A percentile compares a stretch with the other conserved stretches of the same genome.
phyloP scores from a whole-genome alignment of 768 basidiomycete genomes.

The Lentinula raphanica region DNA sequence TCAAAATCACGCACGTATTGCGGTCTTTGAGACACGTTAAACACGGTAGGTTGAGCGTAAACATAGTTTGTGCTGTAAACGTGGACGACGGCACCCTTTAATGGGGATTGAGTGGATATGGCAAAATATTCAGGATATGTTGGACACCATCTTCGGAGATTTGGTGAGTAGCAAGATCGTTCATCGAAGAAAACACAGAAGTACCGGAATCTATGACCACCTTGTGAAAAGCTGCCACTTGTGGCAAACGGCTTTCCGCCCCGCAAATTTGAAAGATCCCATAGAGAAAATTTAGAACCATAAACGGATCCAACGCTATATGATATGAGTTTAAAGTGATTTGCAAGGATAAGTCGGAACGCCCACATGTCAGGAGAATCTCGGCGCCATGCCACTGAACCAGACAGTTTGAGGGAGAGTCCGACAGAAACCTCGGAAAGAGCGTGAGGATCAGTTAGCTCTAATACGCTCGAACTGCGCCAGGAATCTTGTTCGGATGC shows the following conservation, averaged over 20 bases:
- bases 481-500: constrained; percentile 44
- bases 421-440: constrained; percentile 50
- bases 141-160: constrained; percentile 61
- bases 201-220: constrained; percentile 65
- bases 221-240: constrained; percentile 61
- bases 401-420: constrained; percentile 39
- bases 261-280: constrained; percentile 67
- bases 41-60: constrained; percentile 57
- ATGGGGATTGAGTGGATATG: constrained; percentile 55
- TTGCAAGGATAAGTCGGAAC: background rate
- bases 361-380: constrained; percentile 71
- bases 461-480: constrained; percentile 60
- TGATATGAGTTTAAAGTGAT: background rate
- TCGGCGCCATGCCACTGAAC: constrained; percentile 64
- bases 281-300: constrained; percentile 66
- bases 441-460: constrained; percentile 67
- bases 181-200: constrained; percentile 1
- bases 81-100: constrained; percentile 62
- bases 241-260: constrained; percentile 70
- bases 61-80: constrained; percentile 64
- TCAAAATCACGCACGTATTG: constrained; percentile 71
- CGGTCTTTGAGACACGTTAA: constrained; percentile 56
- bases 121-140: constrained; percentile 76
- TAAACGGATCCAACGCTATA: constrained; percentile 72
- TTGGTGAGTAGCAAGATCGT: constrained; percentile 3